Base-by-base conservation (phyloP, 805 yeast species). In the Wickerhamiella occidentalis region DNA sequence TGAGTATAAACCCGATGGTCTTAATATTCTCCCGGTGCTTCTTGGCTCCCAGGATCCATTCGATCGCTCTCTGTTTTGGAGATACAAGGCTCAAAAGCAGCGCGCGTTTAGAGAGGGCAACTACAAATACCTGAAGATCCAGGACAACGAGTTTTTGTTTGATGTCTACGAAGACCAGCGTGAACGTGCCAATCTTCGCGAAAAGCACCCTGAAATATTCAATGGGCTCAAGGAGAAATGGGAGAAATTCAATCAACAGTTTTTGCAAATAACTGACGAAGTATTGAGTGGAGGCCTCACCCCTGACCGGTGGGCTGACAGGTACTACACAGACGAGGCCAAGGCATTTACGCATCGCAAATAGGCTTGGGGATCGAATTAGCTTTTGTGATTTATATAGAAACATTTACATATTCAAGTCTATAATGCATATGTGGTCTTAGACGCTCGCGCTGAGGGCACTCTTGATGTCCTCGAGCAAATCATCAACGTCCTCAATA, bases 401-500 rank as follows among this genome's bases (percentile, higher is more conserved):
- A n/a, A n/a, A n/a, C n/a, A n/a, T 25, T 25, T 25, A 9, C 9
- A 25, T 25, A 25, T 25, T 29, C 33, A 13, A 7, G n/a, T n/a
- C n/a, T n/a, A n/a, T n/a, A n/a, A n/a, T n/a, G n/a, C n/a, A n/a
- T n/a, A 9, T 9, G n/a, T 3, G 33, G 18, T 5, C 8, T 33
- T 33, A 33, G 19, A 33, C 38, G n/a, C 38, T 33, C 6, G 38
- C 19, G 15, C 18, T 33, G 19, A 85, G 71, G 47, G 94, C 95
- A 62, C 78, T 79, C 63, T 75, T 68, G 57, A 85, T 68, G 60
- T 85, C 95, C 6, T 68, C 73, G 53, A 85, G 69, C 64, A 85
- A 72, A 61, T 85, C 95, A 26, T 79, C 85, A 51, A 74, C 70
- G 59, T 83, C 94, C 70, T 85, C 95, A 54, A 85, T 82, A 67